Evolutionary conservation across 2,329 filamentous ascomycete genomes (phyloP), one percentile per base, ranked within the genome.

Genomic region (Fusarium neocosmosporiellum): DNA sequence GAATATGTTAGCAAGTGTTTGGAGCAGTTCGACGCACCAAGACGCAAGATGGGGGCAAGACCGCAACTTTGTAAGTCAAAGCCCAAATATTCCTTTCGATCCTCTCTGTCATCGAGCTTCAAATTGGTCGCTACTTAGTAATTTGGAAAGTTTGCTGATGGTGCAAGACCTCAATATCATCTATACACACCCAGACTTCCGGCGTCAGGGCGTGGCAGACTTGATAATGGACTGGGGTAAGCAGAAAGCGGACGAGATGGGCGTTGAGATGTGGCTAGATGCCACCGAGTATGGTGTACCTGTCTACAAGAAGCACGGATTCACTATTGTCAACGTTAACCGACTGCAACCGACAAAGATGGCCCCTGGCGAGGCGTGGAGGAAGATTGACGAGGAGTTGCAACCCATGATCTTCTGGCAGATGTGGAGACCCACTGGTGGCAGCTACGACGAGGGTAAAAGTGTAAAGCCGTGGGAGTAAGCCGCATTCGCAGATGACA

Each of bases 241-340:
- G 39, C 46, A 73, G n/a, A 75, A 74, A 10, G 74, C 74, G 13
- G 74, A 75, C n/a, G 73, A 75, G 48, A 68, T 76, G 74, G 73
- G 72, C 2, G 68, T 75, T 9, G 73, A 76, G 31, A 71, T 76
- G 20, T 76, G 73, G 74, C 62, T 75, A 1, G 74, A 75, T 41
- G 69, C 74, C 3, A 76, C 73, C 10, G 62, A 74, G 27, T 69
- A 70, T n/a, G 74, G 74, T 0, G 67, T 75, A 1, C 69, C 73
- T 6, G 69, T 75, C 14, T 76, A 76, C 54, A 36, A 70, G 24
- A 76, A 71, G 39, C 74, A 76, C 27, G 71, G 73, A 5, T 74
- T 76, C 59, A 59, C 61, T 5, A 59, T 76, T 4, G 66, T 73
- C 31, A 53, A 68, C 14, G 59, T 69, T 31, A 75, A 72, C 22